A percentile compares a stretch with the other conserved stretches of the same genome.
phyloP scores from a whole-genome alignment of 106 monocot genomes.

The Posidonia australis region DNA sequence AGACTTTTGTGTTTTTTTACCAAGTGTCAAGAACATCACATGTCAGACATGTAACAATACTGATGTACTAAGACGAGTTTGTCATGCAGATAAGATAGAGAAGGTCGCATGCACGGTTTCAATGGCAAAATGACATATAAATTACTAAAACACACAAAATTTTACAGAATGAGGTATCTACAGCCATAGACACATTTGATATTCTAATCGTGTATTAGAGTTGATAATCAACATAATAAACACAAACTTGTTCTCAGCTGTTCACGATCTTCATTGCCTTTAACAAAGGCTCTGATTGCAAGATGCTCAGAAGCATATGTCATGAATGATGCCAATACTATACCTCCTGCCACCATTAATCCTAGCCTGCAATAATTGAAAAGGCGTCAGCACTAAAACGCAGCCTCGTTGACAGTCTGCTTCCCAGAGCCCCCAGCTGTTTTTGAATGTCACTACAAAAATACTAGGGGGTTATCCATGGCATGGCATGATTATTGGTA shows the following conservation, averaged over 20 bases:
- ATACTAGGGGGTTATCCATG: no score
- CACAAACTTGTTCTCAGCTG: constrained; percentile 36
- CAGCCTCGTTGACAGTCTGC: neutral
- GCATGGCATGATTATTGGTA: no score
- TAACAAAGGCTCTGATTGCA: constrained; percentile 59
- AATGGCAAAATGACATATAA: neutral
- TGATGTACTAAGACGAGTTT: no score
- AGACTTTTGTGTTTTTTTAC: no score
- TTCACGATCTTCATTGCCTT: constrained; percentile 55
- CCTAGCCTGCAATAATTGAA: constrained; percentile 45
- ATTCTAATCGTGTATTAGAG: neutral
- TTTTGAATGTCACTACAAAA: neutral
- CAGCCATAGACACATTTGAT: neutral
- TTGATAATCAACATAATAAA: constrained; percentile 27
- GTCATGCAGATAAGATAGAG: no score
- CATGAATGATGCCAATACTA: constrained; percentile 77
- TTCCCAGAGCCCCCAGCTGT: neutral
- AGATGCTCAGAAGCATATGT: constrained; percentile 79
- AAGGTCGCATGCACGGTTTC: no score
- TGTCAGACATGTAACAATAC: no score
- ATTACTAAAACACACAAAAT: neutral
- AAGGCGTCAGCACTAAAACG: neutral
- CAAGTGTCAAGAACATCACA: no score
- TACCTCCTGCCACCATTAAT: constrained; percentile 64
- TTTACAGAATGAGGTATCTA: neutral